Evolutionary conservation across 768 basidiomycete species (phyloP).

Genomic region (Boletus rufocinnamomeus): DNA sequence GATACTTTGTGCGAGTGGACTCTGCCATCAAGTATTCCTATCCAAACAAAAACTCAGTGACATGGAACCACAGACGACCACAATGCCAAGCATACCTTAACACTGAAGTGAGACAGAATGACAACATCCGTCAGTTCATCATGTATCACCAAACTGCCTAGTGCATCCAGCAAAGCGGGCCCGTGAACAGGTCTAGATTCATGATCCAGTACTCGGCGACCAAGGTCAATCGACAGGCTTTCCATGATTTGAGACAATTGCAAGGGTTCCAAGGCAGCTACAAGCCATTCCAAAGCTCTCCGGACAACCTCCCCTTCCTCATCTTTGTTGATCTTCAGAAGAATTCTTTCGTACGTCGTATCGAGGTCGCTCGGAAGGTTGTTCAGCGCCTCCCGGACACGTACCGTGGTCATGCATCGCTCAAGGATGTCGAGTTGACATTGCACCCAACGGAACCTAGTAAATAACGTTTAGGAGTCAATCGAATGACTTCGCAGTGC

Average conservation of each 20-base stretch:
- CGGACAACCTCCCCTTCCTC: background rate
- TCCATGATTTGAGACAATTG: constrained; percentile 2
- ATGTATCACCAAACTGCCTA: constrained; percentile 8
- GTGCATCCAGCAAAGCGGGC: background rate
- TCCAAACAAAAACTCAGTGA: background rate
- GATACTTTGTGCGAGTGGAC: background rate
- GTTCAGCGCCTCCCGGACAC: background rate
- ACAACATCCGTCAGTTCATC: constrained; percentile 4
- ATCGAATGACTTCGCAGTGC: too few relatives aligned
- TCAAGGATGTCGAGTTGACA: constrained; percentile 6
- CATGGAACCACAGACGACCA: too few relatives aligned
- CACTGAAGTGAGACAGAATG: constrained; percentile 6
- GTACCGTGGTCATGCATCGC: background rate
- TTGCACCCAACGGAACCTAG: constrained; percentile 15
- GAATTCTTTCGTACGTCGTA: constrained; percentile 5
- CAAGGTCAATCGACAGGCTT: background rate
- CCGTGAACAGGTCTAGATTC: background rate
- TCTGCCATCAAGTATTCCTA: constrained; percentile 9
- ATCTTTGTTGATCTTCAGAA: background rate
- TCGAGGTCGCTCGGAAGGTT: constrained; percentile 6
- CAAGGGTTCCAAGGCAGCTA: background rate
- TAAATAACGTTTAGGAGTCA: too few relatives aligned
- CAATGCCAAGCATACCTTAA: background rate
- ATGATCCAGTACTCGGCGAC: background rate
- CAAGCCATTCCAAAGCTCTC: constrained; percentile 8